Conservation (phyloP, 768 basidiomycete genomes). For the Xerocomellus intermedius region DNA sequence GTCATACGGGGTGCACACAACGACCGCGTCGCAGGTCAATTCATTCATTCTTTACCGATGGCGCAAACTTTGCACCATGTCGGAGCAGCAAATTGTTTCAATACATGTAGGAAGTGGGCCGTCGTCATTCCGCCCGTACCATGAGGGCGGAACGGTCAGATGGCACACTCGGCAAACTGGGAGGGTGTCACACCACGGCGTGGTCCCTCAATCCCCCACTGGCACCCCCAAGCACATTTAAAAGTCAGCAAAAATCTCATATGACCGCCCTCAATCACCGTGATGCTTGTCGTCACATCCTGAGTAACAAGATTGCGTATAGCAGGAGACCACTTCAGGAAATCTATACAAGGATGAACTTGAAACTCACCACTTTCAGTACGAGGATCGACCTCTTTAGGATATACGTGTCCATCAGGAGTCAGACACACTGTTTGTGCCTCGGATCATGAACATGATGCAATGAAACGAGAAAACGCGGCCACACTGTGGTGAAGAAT, state of each 20-base stretch:
- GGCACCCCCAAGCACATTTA: neutral
- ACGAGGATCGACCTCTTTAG: neutral
- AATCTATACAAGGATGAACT: neutral
- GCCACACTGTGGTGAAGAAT: conserved; percentile 1
- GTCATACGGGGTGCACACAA: neutral
- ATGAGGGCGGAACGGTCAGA: neutral
- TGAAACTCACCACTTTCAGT: neutral
- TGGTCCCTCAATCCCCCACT: neutral
- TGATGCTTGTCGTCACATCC: neutral
- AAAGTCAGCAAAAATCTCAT: neutral
- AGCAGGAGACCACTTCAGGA: neutral
- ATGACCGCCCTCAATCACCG: neutral
- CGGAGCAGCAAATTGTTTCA: neutral
- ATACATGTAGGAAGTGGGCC: neutral
- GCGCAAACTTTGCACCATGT: conserved; percentile 1
- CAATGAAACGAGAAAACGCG: conserved; percentile 4
- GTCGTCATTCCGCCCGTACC: neutral
- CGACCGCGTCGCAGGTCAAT: conserved; percentile 3
- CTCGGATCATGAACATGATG: conserved; percentile 11
- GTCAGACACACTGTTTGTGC: conserved; percentile 1
- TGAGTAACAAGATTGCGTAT: neutral
- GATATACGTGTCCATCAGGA: conserved; percentile 1
- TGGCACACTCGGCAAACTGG: neutral
- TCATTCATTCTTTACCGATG: conserved; percentile 8
- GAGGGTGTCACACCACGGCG: neutral